phyloP scores from a whole-genome alignment of 106 monocot genomes.

The Cymbidium sinense region DNA sequence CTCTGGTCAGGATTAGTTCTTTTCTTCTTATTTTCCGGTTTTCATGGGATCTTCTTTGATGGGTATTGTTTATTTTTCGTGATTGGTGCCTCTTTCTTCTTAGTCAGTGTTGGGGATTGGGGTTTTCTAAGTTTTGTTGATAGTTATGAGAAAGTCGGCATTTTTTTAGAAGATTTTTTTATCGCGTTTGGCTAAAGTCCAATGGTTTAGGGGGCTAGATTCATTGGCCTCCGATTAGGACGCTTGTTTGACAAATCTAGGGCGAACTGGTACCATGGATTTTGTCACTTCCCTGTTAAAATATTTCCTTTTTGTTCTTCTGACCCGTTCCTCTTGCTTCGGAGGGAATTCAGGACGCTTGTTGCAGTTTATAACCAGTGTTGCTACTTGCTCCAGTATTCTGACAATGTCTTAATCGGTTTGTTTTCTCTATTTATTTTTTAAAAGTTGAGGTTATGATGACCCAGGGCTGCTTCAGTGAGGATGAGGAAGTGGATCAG shows the following conservation, averaged over 20 bases:
- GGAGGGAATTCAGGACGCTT: conserved; percentile 1
- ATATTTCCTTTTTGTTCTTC: neutral
- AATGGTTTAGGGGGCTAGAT: neutral
- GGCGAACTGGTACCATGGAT: neutral
- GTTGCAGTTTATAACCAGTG: conserved; percentile 1
- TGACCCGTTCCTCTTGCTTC: neutral
- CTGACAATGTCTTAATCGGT: neutral
- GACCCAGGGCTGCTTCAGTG: neutral
- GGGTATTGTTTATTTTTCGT: conserved; percentile 1
- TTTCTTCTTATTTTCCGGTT: neutral
- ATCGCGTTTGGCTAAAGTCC: neutral
- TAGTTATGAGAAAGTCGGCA: neutral
- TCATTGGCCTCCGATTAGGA: conserved; percentile 5
- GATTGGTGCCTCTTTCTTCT: neutral
- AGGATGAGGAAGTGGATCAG: conserved; percentile 32
- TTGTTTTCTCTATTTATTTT: neutral
- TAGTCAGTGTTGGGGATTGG: neutral
- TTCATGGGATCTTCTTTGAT: neutral
- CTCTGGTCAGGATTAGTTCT: neutral
- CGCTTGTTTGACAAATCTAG: neutral
- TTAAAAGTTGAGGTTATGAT: conserved; percentile 8
- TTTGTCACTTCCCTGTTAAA: neutral
- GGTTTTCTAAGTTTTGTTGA: conserved; percentile 2
- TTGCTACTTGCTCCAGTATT: neutral
- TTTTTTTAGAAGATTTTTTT: conserved; percentile 1